Base-by-base conservation (phyloP, 1,139 yeast species). In the Pichia sp. region DNA sequence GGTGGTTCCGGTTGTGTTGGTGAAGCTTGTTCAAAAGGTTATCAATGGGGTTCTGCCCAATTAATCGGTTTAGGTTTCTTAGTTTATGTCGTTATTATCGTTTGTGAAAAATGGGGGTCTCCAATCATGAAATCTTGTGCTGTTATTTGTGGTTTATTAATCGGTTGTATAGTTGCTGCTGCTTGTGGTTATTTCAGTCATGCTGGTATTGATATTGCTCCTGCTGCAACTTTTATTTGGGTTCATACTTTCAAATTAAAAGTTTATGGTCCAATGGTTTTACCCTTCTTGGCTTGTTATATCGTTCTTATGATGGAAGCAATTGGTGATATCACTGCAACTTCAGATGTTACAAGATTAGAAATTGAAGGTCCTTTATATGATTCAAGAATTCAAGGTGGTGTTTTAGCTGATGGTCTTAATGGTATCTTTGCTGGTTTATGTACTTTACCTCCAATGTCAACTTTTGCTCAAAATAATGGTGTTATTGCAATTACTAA, bases 41-140 rank as follows among this genome's bases (percentile, higher is more conserved):
- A 79, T 52, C 77, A 77, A 10, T 89, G 93, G 90, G 96, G 96
- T 3, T 80, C 90, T 30, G 95, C 96, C 11, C 79, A 83, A 65
- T 89, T 84, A 63, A 70, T 90, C 58, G 97, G 96, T 45, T 75
- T 89, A 31, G 96, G 96, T 2, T 88, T 90, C 74, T 72, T 84
- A 42, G 96, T 89, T 14, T 87, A 80, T 63, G 74, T 81, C 33
- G 73, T 88, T 11, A 88, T 90, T 61, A 76, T 89, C 53, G 56
- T 87, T 39, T 79, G 86, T 59, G 96, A 90, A 68, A 81, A 81
- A 65, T 89, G 87, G 76, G 97, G 97, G 33, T 81, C 96, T n/a
- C 96, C 96, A 53, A 85, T 89, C 61, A 86, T 89, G 95, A 87
- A 86, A 67, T 86, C 96, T 10, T 87, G 96, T 75, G 93, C 96